Evolutionary conservation across 371 early-diverging fungal species (phyloP).

Genomic region (Dichotomocladium elegans): DNA sequence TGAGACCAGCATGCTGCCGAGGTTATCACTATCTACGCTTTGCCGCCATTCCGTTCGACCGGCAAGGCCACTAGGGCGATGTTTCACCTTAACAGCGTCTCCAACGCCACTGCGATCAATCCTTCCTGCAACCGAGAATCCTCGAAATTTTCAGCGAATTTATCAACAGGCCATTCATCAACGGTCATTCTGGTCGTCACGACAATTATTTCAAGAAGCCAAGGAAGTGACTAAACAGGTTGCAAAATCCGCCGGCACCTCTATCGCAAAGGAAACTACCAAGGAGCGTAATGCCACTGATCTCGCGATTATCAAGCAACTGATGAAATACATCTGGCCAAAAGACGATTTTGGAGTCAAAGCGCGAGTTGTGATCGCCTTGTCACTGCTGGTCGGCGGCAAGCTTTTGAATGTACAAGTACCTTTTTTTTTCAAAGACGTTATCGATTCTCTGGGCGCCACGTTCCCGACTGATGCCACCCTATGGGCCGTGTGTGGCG

Average conservation of each 20-base stretch:
- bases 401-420: conserved; percentile 92
- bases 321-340: conserved; percentile 89
- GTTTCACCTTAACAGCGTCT: no score
- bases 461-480: conserved; percentile 57
- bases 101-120: no score
- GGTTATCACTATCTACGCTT: no score
- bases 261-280: neutral
- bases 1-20: no score
- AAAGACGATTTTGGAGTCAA: conserved; percentile 75
- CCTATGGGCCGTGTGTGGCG: conserved; percentile 74
- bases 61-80: no score
- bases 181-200: neutral
- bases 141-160: no score
- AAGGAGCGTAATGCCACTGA: conserved; percentile 46
- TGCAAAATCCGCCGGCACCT: neutral
- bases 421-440: conserved; percentile 90
- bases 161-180: no score
- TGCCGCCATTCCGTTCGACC: no score
- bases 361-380: conserved; percentile 80
- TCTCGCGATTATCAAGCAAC: conserved; percentile 72
- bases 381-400: conserved; percentile 76
- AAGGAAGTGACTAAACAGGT: conserved; percentile 1
- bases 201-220: conserved; percentile 6
- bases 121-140: no score
- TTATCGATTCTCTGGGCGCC: conserved; percentile 71